Percentiles rank a stretch among this genome's conserved stretches.
Conservation (phyloP, 495 filamentous ascomycete species). For the Lasiosphaeria hispida region DNA sequence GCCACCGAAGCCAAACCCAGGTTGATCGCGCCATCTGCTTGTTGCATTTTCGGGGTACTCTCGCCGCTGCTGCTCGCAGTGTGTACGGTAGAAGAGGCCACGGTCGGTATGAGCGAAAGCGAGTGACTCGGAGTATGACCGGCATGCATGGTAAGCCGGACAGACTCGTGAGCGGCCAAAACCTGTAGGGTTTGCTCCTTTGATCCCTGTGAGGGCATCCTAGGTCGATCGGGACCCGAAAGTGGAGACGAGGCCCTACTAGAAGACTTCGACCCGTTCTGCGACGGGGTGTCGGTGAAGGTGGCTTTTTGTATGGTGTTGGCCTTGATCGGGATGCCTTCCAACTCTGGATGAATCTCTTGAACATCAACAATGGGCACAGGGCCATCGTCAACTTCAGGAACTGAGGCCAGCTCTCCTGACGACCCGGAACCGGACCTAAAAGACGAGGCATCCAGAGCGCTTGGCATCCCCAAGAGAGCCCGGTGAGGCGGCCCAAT, state of each 20-base stretch:
- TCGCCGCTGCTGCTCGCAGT: constrained; percentile 41
- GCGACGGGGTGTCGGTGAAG: constrained; percentile 34
- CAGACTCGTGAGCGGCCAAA: constrained; percentile 37
- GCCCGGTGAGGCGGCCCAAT: not conserved
- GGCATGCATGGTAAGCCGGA: constrained; percentile 48
- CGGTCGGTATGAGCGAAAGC: constrained; percentile 40
- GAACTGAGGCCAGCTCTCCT: constrained; percentile 17
- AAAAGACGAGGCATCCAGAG: constrained; percentile 7
- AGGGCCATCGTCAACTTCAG: constrained; percentile 20
- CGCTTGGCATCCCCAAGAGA: no score
- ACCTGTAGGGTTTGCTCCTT: constrained; percentile 41
- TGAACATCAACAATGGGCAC: constrained; percentile 43
- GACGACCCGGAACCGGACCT: constrained; percentile 15
- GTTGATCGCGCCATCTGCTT: constrained; percentile 24
- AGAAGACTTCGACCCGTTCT: constrained; percentile 18
- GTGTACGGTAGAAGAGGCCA: constrained; percentile 30
- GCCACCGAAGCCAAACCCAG: not conserved
- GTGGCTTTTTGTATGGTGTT: constrained; percentile 41
- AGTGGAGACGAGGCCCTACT: constrained; percentile 26
- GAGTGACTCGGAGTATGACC: constrained; percentile 50
- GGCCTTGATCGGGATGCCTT: constrained; percentile 45
- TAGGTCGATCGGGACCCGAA: constrained; percentile 14
- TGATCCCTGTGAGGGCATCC: constrained; percentile 16
- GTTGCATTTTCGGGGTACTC: constrained; percentile 35
- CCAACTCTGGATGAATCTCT: constrained; percentile 44